Base-by-base conservation (phyloP, 2,329 filamentous ascomycete species). In the Coleophoma cylindrospora region DNA sequence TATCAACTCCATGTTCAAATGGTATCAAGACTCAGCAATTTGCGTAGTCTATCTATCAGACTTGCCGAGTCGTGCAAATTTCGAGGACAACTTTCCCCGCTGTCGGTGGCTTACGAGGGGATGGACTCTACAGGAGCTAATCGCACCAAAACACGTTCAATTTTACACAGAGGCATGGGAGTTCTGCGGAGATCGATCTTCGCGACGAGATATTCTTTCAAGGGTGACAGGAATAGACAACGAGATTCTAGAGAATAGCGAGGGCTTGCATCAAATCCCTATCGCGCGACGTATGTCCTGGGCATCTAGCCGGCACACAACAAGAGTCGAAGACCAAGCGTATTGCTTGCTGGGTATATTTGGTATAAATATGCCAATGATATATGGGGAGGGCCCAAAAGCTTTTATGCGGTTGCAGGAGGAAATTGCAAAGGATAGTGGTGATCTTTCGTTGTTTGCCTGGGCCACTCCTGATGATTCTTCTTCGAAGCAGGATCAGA, bases 341-440 rank as follows among this genome's bases (percentile, higher is more conserved):
- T 75, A 74, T 34, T 71, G 64, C 11, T 57, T 75, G 0, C 50
- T 75, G 3, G 72, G 72, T 0, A 60, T 74, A 0, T 74, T 75
- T 27, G 60, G 61, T 1, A 62, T 75, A 17, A 67, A 69, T 33
- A 72, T 75, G 66, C 66, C 71, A 0, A 52, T 73, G 5, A 37
- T 73, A 0, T 75, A 74, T 45, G 72, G 72, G 0, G 66, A 70
- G 38, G 65, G 66, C 0, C 0, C 13, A 0, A 60, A 57, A 0
- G 62, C 68, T 0, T 70, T 70, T 15, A n/a, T 41, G 0, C 54
- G 68, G 2, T 50, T 71, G 0, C 68, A 70, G 12, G 52, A 61
- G 14, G 64, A 69, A n/a, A 68, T 71, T 7, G 62, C 69, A 27
- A 62, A 14, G 14, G 12, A 51, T 0, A 61, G 61, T 0, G 43